Conservation (phyloP, 306 rosid genomes). For the Prunus fruticosa region DNA sequence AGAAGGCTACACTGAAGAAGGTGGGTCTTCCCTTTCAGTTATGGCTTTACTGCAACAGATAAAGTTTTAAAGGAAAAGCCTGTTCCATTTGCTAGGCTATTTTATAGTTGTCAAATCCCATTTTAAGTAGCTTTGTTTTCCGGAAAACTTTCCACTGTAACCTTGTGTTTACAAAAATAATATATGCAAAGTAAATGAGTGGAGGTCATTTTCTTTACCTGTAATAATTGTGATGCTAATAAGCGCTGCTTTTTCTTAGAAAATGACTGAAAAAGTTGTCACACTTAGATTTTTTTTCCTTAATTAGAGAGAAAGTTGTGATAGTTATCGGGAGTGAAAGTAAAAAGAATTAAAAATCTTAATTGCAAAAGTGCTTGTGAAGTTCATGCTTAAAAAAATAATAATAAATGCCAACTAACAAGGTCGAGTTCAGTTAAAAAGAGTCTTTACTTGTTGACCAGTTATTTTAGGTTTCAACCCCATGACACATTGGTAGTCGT, state of each 20-base stretch:
- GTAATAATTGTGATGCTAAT: neutral
- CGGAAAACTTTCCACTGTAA: neutral
- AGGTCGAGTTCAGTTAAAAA: too few species aligned
- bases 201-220: neutral
- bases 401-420: too few species aligned
- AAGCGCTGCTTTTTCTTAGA: neutral
- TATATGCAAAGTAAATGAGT: too few species aligned
- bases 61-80: neutral
- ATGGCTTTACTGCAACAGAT: neutral
- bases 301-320: neutral
- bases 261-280: neutral
- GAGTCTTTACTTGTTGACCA: rapidly evolving
- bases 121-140: neutral
- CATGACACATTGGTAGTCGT: too few species aligned
- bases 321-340: too few species aligned
- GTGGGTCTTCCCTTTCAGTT: neutral
- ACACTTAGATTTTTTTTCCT: neutral
- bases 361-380: too few species aligned
- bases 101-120: neutral
- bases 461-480: too few species aligned
- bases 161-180: neutral
- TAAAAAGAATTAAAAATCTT: neutral
- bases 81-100: neutral
- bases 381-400: too few species aligned
- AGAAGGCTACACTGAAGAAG: neutral